Conservation (phyloP, 1,284 basidiomycete genomes). For the Ganoderma lingzhi region DNA sequence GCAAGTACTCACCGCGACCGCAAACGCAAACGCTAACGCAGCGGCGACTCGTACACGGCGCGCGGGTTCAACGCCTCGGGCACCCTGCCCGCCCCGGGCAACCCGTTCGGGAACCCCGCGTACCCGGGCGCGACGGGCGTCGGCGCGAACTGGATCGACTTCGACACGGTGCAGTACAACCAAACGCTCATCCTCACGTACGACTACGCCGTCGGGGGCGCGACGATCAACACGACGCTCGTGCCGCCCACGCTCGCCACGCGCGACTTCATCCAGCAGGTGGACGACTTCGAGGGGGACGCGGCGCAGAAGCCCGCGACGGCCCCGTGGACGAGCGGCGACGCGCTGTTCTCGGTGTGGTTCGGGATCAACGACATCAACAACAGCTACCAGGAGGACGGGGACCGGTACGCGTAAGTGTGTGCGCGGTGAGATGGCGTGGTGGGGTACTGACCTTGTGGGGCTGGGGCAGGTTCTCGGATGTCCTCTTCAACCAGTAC, state of each 20-base stretch:
- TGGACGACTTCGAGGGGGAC: slow-evolving; percentile 56
- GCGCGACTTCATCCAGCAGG: slow-evolving; percentile 64
- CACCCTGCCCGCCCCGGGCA: slow-evolving; percentile 52
- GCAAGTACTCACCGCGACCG: slow-evolving; percentile 33
- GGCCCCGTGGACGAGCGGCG: slow-evolving; percentile 59
- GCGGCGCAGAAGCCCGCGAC: slow-evolving; percentile 53
- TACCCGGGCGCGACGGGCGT: slow-evolving; percentile 61
- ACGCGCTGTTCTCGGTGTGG: slow-evolving; percentile 64
- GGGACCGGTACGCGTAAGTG: slow-evolving; percentile 57
- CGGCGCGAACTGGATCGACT: slow-evolving; percentile 69
- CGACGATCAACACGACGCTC: slow-evolving; percentile 62
- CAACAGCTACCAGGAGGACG: slow-evolving; percentile 54
- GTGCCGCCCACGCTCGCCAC: slow-evolving; percentile 52
- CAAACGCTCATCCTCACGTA: slow-evolving; percentile 60
- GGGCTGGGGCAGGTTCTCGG: slow-evolving; percentile 50
- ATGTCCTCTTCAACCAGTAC: slow-evolving; percentile 57
- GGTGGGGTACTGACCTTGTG: not conserved
- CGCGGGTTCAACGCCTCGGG: slow-evolving; percentile 55
- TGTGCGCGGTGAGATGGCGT: not conserved
- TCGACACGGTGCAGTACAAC: slow-evolving; percentile 57
- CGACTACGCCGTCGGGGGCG: slow-evolving; percentile 69
- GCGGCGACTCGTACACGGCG: slow-evolving; percentile 67
- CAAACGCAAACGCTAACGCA: slow-evolving; percentile 29
- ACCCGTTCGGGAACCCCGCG: slow-evolving; percentile 65
- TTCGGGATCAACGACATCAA: slow-evolving; percentile 72